These are phyloP conservation scores for Liriodendron chinense DNA, from an alignment of 164 flowering plant genomes.

Conservation along the genomic window DNA sequence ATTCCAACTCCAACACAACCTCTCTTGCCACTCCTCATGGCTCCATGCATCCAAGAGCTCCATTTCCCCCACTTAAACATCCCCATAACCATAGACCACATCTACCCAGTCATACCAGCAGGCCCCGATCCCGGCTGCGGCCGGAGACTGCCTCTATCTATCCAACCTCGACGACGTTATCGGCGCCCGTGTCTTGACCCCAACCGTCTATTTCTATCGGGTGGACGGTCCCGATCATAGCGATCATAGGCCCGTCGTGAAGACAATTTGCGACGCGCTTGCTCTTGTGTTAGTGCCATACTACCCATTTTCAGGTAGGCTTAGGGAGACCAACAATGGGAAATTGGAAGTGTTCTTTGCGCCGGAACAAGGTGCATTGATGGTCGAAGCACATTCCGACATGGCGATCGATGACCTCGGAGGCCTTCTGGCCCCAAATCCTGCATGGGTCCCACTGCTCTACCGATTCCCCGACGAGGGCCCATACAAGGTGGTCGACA, in stretches of 20 bases:
- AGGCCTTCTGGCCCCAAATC: constrained; percentile 68
- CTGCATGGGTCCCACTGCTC: constrained; percentile 66
- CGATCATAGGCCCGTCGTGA: too few species aligned
- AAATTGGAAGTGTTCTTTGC: constrained; percentile 76
- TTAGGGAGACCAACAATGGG: constrained; percentile 55
- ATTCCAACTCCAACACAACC: too few species aligned
- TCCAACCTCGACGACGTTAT: constrained; percentile 85
- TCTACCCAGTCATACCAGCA: too few species aligned
- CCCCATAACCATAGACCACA: too few species aligned
- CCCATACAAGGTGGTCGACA: constrained; percentile 60
- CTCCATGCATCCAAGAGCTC: too few species aligned
- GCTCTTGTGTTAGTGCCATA: constrained; percentile 70
- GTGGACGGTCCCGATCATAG: background rate
- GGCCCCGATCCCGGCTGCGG: too few species aligned
- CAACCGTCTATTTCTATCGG: constrained; percentile 65
- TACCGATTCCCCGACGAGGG: constrained; percentile 57
- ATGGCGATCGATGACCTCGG: constrained; percentile 52
- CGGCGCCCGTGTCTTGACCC: constrained; percentile 83
- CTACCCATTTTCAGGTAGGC: constrained; percentile 83
- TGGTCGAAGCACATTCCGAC: constrained; percentile 57
- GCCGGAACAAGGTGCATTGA: constrained; percentile 55
- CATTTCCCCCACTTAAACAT: too few species aligned
- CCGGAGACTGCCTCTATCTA: constrained; percentile 47
- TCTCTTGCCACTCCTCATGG: too few species aligned
- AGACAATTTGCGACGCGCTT: constrained; percentile 43